phyloP scores from a whole-genome alignment of 257 asterid species.

The Mentha longifolia region DNA sequence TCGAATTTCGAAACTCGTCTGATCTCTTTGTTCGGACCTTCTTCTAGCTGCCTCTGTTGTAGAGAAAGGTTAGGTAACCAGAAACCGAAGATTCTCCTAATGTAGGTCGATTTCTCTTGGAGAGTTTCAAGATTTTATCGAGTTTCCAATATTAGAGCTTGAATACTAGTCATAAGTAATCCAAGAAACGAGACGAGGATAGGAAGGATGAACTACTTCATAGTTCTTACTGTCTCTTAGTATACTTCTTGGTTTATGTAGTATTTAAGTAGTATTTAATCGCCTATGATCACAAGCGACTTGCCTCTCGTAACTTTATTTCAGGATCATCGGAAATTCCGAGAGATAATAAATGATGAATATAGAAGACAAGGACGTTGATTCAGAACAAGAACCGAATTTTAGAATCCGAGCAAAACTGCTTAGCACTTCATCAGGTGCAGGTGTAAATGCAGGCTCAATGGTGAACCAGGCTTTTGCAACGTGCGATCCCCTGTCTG shows the following conservation, averaged over 20 bases:
- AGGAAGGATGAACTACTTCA: background rate
- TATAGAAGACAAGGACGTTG: conserved; percentile 36
- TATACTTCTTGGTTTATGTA: background rate
- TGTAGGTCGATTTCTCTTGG: background rate
- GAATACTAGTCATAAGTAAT: no score
- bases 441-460: conserved; percentile 83
- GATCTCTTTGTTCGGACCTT: background rate
- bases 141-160: background rate
- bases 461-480: conserved; percentile 46
- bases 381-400: conserved; percentile 43
- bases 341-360: conserved; percentile 36
- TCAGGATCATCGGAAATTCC: background rate
- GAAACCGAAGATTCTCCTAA: background rate
- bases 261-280: background rate
- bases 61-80: no score
- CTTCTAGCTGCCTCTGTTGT: no score
- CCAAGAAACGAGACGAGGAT: background rate
- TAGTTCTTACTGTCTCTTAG: background rate
- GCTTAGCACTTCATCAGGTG: conserved; percentile 55
- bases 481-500: conserved; percentile 61
- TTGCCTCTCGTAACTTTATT: background rate
- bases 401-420: conserved; percentile 30
- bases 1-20: no score
- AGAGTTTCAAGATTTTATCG: background rate
- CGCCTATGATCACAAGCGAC: no score